Conservation (phyloP, 164 flowering plant species). For the Akebia trifoliata region DNA sequence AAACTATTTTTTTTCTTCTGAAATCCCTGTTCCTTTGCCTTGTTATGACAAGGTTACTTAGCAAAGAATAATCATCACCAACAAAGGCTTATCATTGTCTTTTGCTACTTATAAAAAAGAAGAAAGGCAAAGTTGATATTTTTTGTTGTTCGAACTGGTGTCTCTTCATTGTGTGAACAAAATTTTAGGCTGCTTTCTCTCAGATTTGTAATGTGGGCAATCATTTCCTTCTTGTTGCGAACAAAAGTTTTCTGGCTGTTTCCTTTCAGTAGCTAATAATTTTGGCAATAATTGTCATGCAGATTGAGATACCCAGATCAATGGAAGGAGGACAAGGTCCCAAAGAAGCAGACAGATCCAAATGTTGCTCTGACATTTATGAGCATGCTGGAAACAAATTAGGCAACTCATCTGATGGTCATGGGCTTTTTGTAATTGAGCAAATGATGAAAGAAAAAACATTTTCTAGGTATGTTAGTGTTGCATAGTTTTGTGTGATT, state of each 20-base stretch:
- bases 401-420: slow-evolving; percentile 19
- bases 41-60: too few relatives aligned
- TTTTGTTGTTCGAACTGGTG: background rate
- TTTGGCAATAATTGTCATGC: slow-evolving; percentile 16
- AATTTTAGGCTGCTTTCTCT: background rate
- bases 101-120: too few relatives aligned
- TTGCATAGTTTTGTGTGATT: background rate
- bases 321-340: slow-evolving; percentile 22
- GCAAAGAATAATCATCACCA: too few relatives aligned
- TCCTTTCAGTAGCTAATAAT: background rate
- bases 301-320: slow-evolving; percentile 32
- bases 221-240: background rate
- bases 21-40: too few relatives aligned
- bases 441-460: slow-evolving; percentile 49
- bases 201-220: background rate
- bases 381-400: slow-evolving; percentile 17
- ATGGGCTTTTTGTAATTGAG: slow-evolving; percentile 54
- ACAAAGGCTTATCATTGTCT: too few relatives aligned
- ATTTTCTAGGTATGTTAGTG: slow-evolving; percentile 51
- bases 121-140: background rate
- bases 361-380: slow-evolving; percentile 15
- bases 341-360: slow-evolving; percentile 16
- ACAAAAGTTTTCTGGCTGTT: background rate
- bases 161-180: slow-evolving; percentile 2
- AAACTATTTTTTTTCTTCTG: too few relatives aligned